Conservation (phyloP, 331 rosid species). For the Malus hybrid region DNA sequence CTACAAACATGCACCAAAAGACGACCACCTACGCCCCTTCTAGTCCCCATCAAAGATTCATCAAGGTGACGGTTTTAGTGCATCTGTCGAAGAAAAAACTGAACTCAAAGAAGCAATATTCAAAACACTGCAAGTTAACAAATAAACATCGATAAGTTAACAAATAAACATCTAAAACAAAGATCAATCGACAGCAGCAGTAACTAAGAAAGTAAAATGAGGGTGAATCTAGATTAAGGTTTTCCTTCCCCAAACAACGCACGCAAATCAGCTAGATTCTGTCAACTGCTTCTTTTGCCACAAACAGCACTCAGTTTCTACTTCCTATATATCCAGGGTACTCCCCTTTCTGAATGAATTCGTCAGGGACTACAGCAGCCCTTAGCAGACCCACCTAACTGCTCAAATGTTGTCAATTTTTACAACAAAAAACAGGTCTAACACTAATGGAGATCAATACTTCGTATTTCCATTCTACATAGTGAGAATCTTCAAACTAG, state of each 20-base stretch:
- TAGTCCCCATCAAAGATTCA: background rate
- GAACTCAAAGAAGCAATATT: background rate
- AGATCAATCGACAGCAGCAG: background rate
- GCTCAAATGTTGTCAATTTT: too few relatives aligned
- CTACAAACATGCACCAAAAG: background rate
- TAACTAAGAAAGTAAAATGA: background rate
- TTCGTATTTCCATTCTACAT: background rate
- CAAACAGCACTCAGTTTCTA: background rate
- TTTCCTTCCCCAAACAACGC: background rate
- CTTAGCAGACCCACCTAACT: too few relatives aligned
- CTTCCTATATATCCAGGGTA: background rate
- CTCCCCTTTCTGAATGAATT: too few relatives aligned
- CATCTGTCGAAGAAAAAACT: background rate
- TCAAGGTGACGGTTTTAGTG: background rate
- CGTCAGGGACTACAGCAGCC: too few relatives aligned
- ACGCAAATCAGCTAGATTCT: background rate
- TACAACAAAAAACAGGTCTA: too few relatives aligned
- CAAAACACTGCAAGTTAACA: too few relatives aligned
- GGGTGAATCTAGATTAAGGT: background rate
- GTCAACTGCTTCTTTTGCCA: background rate
- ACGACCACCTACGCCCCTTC: background rate
- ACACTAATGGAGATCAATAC: background rate
- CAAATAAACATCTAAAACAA: background rate
- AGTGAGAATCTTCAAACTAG: background rate
- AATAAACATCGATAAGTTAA: background rate